Conservation (phyloP, 345 rosid species). For the Boechera stricta region DNA sequence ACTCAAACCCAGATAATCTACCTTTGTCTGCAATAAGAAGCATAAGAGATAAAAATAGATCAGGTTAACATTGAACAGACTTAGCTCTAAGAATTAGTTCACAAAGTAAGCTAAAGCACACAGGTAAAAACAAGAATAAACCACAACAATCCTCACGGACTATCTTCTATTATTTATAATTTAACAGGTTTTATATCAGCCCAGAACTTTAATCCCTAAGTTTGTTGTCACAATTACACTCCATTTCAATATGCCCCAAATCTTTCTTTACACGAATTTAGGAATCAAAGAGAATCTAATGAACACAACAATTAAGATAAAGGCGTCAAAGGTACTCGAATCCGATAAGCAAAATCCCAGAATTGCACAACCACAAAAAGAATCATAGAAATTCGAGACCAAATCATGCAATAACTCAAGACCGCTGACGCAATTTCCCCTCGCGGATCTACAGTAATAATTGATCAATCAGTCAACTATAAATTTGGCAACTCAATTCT, state of each 20-base stretch:
- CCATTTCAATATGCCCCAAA: neutral
- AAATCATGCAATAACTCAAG: constrained; percentile 12
- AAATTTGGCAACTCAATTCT: constrained; percentile 10
- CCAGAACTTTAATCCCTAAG: neutral
- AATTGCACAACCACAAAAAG: neutral
- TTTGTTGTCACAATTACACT: constrained; percentile 3
- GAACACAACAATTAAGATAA: constrained; percentile 23
- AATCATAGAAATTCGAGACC: neutral
- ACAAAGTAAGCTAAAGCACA: neutral
- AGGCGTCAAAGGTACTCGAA: neutral
- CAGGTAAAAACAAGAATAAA: constrained; percentile 1
- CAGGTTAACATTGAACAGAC: neutral
- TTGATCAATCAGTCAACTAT: constrained; percentile 41
- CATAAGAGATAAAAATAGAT: neutral
- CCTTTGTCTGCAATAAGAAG: constrained; percentile 41
- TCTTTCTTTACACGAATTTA: neutral
- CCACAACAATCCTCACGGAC: neutral
- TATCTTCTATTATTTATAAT: neutral
- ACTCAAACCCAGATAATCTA: constrained; percentile 20
- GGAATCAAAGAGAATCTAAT: constrained; percentile 12
- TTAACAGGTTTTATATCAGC: neutral
- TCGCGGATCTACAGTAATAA: constrained; percentile 35
- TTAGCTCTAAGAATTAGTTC: neutral
- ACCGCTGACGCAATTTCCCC: constrained; percentile 12
- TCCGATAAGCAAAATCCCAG: neutral